Conservation (phyloP, 164 flowering plant species). For the Macadamia integrifolia region DNA sequence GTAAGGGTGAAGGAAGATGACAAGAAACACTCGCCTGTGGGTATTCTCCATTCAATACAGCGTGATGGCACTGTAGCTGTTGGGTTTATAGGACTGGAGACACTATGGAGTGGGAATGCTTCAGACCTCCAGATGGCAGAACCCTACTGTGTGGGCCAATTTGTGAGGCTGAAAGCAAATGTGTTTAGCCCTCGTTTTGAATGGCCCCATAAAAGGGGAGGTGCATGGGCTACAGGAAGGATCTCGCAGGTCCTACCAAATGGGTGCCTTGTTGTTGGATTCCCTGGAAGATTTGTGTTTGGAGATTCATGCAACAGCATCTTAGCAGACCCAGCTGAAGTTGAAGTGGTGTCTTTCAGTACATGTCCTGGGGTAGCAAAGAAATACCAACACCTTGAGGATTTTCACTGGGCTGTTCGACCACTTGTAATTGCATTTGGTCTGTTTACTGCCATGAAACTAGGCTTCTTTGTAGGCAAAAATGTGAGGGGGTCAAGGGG, state of each 20-base stretch:
- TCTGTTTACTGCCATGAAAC: conserved; percentile 66
- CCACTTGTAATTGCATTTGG: conserved; percentile 75
- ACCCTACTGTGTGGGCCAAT: conserved; percentile 65
- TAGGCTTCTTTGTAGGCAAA: conserved; percentile 56
- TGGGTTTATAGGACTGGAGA: conserved; percentile 68
- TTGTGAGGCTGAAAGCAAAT: conserved; percentile 63
- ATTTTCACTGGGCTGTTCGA: conserved; percentile 90
- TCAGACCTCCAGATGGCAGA: conserved; percentile 82
- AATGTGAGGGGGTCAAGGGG: conserved; percentile 39
- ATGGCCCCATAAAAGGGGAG: conserved; percentile 70
- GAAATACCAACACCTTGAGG: conserved; percentile 90
- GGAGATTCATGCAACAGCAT: conserved; percentile 28
- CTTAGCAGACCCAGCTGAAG: conserved; percentile 92
- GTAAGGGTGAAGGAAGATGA: conserved; percentile 62
- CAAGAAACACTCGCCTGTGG: conserved; percentile 74
- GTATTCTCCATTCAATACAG: conserved; percentile 69
- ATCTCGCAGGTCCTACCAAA: conserved; percentile 43
- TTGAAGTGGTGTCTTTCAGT: conserved; percentile 60
- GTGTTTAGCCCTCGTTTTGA: conserved; percentile 67
- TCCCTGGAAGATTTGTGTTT: conserved; percentile 61
- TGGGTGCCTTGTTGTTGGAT: conserved; percentile 68
- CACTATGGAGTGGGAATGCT: conserved; percentile 66
- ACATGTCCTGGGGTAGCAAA: conserved; percentile 50
- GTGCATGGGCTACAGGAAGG: conserved; percentile 72
- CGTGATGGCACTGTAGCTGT: conserved; percentile 64